These are phyloP conservation scores for Botrytis galanthina DNA, from an alignment of 2,329 filamentous ascomycete species.

Conservation along the genomic window DNA sequence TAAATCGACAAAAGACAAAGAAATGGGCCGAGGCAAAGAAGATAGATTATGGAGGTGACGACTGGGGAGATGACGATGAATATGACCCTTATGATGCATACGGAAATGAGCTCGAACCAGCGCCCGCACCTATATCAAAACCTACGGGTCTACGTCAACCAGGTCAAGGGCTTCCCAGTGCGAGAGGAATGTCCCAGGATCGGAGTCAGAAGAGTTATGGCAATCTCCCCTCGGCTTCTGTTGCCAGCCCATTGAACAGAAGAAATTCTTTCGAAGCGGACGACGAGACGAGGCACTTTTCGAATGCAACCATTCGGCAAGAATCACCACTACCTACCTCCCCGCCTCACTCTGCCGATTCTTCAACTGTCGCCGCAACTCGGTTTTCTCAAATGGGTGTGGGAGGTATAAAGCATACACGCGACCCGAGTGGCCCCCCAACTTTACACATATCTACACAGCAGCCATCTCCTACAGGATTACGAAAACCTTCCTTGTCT, in stretches of 20 bases:
- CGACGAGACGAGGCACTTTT: constrained; percentile 53
- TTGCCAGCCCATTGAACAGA: constrained; percentile 23
- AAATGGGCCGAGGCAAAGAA: constrained; percentile 93
- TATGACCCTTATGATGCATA: constrained; percentile 45
- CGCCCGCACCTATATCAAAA: constrained; percentile 34
- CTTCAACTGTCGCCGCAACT: constrained; percentile 26
- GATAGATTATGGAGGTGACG: constrained; percentile 86
- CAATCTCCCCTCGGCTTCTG: constrained; percentile 34
- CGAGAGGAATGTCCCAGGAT: constrained; percentile 19
- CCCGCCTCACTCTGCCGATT: constrained; percentile 16
- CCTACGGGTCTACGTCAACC: constrained; percentile 46
- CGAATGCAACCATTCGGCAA: constrained; percentile 33
- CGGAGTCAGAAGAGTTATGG: constrained; percentile 36
- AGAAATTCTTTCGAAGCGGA: constrained; percentile 54
- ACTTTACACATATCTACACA: constrained; percentile 32
- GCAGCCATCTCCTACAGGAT: constrained; percentile 24
- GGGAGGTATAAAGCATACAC: constrained; percentile 22
- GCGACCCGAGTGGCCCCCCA: constrained; percentile 30
- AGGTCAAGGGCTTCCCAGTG: constrained; percentile 37
- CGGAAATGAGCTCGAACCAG: constrained; percentile 42
- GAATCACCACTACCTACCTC: constrained; percentile 25
- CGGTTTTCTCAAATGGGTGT: constrained; percentile 36
- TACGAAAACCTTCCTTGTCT: constrained; percentile 28
- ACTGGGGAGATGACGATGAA: constrained; percentile 79
- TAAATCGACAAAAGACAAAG: constrained; percentile 84